Percentiles rank a stretch among this genome's conserved stretches.
Conservation (phyloP, 805 yeast species). For the Teunomyces kruisii region DNA sequence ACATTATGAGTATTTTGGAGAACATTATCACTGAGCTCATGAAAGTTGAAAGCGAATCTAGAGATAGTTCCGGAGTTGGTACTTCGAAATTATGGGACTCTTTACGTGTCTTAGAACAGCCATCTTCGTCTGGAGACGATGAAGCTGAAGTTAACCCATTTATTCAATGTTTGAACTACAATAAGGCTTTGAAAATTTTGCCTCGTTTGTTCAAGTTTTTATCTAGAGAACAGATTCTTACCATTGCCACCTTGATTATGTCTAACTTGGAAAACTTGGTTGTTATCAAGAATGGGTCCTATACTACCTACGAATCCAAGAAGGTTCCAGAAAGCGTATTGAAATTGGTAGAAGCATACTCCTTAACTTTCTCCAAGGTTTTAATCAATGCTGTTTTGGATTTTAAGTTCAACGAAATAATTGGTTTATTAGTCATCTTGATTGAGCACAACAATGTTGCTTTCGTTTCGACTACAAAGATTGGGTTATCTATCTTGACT, state of each 20-base stretch:
- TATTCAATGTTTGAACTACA: conserved; percentile 75
- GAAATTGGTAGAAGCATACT: conserved; percentile 73
- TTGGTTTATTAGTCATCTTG: conserved; percentile 69
- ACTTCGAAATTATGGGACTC: conserved; percentile 68
- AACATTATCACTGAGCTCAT: conserved; percentile 73
- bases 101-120: conserved; percentile 66
- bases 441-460: conserved; percentile 70
- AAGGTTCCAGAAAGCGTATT: conserved; percentile 53
- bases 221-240: conserved; percentile 70
- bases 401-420: conserved; percentile 74
- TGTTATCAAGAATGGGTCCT: conserved; percentile 76
- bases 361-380: conserved; percentile 77
- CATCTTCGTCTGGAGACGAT: conserved; percentile 50
- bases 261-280: conserved; percentile 77
- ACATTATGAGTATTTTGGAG: conserved; percentile 68
- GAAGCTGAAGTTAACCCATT: conserved; percentile 67
- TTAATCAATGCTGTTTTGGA: conserved; percentile 82
- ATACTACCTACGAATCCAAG: conserved; percentile 56
- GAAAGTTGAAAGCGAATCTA: conserved; percentile 66
- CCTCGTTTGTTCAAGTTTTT: conserved; percentile 86
- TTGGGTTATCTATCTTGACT: conserved; percentile 84
- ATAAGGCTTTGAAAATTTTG: conserved; percentile 85
- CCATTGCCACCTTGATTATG: conserved; percentile 74
- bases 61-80: conserved; percentile 34
- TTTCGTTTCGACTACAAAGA: conserved; percentile 65